phyloP scores from a whole-genome alignment of 1,284 basidiomycete genomes.

The Porodaedalea pini region DNA sequence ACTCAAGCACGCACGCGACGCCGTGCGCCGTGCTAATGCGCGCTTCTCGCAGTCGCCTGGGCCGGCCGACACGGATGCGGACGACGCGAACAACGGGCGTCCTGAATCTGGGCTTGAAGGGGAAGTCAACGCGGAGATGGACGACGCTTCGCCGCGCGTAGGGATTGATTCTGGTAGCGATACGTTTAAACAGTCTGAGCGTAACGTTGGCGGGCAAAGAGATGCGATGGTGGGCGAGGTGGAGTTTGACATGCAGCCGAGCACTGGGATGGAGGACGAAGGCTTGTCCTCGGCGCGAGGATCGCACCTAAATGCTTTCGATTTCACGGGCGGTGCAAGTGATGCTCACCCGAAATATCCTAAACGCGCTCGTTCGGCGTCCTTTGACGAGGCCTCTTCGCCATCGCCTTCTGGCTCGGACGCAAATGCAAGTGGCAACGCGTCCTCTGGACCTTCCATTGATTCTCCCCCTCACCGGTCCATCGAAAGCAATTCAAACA shows the following conservation, averaged over 20 bases:
- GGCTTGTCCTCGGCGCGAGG: neutral
- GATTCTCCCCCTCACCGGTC: neutral
- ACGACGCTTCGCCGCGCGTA: neutral
- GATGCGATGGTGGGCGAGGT: neutral
- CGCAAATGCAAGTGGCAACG: neutral
- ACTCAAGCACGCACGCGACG: conserved; percentile 20
- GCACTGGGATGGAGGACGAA: too few relatives aligned
- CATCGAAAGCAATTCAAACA: neutral
- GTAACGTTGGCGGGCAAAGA: neutral
- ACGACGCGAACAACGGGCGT: neutral
- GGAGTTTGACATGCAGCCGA: neutral
- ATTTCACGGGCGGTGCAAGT: neutral
- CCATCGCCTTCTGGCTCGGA: neutral
- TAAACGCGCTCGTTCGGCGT: conserved; percentile 12
- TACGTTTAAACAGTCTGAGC: neutral
- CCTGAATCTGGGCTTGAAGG: too few relatives aligned
- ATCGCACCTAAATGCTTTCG: neutral
- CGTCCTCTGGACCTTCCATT: neutral
- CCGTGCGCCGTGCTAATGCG: conserved; percentile 13
- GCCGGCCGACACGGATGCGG: neutral
- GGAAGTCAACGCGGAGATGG: neutral
- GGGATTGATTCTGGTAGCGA: neutral
- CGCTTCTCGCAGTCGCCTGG: neutral
- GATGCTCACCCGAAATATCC: neutral
- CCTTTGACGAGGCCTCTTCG: conserved; percentile 2